Base-by-base conservation (phyloP, 495 filamentous ascomycete species). In the Hypoxylon perforatum region DNA sequence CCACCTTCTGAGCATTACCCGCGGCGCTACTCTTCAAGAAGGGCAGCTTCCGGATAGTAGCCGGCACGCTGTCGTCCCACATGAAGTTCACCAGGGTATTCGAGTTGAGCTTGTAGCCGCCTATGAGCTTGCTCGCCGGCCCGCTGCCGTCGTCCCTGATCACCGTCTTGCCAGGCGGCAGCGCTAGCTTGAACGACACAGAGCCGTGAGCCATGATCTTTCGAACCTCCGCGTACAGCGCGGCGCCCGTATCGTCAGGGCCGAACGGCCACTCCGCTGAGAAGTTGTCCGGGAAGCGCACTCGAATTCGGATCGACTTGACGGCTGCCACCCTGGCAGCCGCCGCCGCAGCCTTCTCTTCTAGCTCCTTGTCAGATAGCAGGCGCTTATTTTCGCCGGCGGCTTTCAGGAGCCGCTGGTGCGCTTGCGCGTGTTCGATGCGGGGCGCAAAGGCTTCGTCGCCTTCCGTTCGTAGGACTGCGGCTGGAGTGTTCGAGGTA, bases 261-360 rank as follows among this genome's bases (percentile, higher is more conserved):
- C 78, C 80, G 70, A 93, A 88, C 44, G 81, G 82, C 70, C 87
- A 85, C 23, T 90, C 82, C 17, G 92, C 84, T 38, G 87, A 86
- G 55, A 85, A 88, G 67, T 92, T 88, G 74, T 97, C 93, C 1
- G 95, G 94, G 64, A 97, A 93, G 19, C 94, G 90, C 53, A 98
- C 81, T 61, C 91, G 93, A 56, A 99, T 84, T 39, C 87, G 81
- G 39, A 97, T 87, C 42, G 85, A 81, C 35, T 84, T 88, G 56
- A 93, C 80, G 17, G 82, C 83, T 30, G 88, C 86, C 11, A 90
- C 82, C 51, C 77, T 84, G 33, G 88, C 86, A 25, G 85, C 84
- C 35, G 88, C 86, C 15, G 76, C 86, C 0, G 78, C 77, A 41
- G 84, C 87, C 46, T 82, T 82, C 33, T 81, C 82, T 28, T 84